phyloP scores from a whole-genome alignment of 352 stramenopile species.

The Pythium pyrilobum region DNA sequence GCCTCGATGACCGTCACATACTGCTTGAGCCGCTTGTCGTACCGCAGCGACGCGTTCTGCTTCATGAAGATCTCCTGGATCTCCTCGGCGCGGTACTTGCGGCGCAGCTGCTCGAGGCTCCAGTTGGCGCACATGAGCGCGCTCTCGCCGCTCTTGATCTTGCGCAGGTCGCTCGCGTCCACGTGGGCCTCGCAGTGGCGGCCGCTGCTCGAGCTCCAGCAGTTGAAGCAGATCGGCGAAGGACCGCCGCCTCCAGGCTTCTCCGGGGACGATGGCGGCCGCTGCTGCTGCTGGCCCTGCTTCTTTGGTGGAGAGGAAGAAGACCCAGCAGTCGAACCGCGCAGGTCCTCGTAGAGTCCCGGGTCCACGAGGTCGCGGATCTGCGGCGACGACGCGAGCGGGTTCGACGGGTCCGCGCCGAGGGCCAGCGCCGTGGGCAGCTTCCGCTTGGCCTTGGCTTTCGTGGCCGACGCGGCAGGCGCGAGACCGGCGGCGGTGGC shows the following conservation, averaged over 20 bases:
- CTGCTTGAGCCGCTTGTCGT: conserved; percentile 78
- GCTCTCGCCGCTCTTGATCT: conserved; percentile 55
- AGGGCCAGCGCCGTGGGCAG: neutral
- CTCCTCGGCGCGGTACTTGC: conserved; percentile 86
- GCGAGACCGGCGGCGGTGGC: neutral
- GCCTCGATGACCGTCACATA: conserved; percentile 89
- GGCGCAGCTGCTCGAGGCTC: conserved; percentile 83
- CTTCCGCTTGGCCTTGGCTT: conserved; percentile 4
- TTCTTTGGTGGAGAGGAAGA: neutral
- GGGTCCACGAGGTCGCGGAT: conserved; percentile 74
- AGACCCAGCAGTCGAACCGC: neutral
- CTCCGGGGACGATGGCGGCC: neutral
- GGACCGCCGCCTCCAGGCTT: neutral
- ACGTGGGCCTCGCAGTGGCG: conserved; percentile 70
- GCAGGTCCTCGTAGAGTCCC: conserved; percentile 50
- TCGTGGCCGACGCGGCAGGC: neutral
- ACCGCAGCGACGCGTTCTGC: conserved; percentile 81
- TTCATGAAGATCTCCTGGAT: conserved; percentile 93
- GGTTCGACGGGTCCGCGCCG: conserved; percentile 13
- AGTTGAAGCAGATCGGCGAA: conserved; percentile 86
- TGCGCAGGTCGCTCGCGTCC: conserved; percentile 42
- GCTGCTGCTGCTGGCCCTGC: neutral
- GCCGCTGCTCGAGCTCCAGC: conserved; percentile 88
- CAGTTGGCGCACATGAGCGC: conserved; percentile 91
- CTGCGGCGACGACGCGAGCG: conserved; percentile 29